phyloP scores from a whole-genome alignment of 2,329 filamentous ascomycete genomes.

The Sarocladium kiliense region DNA sequence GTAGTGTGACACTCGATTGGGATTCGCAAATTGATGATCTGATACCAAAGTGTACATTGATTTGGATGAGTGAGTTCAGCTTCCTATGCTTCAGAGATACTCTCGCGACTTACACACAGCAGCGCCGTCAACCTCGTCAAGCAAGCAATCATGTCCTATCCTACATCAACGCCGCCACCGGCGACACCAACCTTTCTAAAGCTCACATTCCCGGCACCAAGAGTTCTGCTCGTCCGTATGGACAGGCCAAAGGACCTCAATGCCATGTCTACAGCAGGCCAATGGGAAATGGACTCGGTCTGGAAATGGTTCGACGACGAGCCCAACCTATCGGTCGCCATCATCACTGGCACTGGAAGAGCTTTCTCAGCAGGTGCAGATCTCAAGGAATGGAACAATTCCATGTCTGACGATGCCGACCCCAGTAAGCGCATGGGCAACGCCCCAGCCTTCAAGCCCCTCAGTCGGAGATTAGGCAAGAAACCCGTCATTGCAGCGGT shows the following conservation, averaged over 20 bases:
- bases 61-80: too few species aligned
- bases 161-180: conserved; percentile 10
- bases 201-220: conserved; percentile 39
- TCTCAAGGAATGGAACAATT: conserved; percentile 42
- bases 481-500: conserved; percentile 53
- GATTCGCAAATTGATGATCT: neutral
- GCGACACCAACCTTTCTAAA: conserved; percentile 10
- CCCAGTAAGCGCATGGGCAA: conserved; percentile 14
- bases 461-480: conserved; percentile 46
- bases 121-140: neutral
- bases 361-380: conserved; percentile 49
- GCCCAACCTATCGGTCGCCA: conserved; percentile 36
- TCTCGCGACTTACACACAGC: neutral
- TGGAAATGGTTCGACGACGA: conserved; percentile 46
- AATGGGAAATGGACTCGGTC: conserved; percentile 40
- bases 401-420: conserved; percentile 10
- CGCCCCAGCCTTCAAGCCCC: conserved; percentile 32
- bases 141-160: neutral
- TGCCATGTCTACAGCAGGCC: conserved; percentile 31
- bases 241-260: conserved; percentile 44
- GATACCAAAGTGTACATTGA: neutral
- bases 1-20: neutral
- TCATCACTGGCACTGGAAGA: conserved; percentile 43
- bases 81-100: neutral
- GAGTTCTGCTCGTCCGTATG: conserved; percentile 47